Percentiles rank a stretch among this genome's conserved stretches.
These are phyloP conservation scores for Inga laurina DNA, from an alignment of 306 rosid genomes.

Conservation along the genomic window DNA sequence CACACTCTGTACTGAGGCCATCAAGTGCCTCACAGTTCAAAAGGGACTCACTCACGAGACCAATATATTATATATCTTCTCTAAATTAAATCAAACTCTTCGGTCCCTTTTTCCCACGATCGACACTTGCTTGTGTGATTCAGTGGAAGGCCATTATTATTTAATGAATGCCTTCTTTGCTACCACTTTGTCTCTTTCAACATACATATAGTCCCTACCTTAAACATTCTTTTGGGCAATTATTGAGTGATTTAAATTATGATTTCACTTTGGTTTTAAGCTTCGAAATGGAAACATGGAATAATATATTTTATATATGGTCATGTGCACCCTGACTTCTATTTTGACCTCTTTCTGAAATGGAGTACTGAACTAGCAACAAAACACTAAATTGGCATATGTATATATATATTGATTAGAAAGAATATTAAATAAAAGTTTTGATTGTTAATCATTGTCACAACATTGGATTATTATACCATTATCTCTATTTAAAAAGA, in stretches of 20 bases:
- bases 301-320: constrained; percentile 8
- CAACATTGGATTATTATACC: not conserved
- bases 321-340: constrained; percentile 16
- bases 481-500: constrained; percentile 5
- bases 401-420: not conserved
- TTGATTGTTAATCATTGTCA: constrained; percentile 4
- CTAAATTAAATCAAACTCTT: not conserved
- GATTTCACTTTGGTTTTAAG: constrained; percentile 17
- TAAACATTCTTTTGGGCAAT: constrained; percentile 29
- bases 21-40: constrained; percentile 44
- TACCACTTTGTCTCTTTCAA: constrained; percentile 33
- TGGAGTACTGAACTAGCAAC: not conserved
- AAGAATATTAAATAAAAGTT: not conserved
- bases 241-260: constrained; percentile 1
- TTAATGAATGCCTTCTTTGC: constrained; percentile 29
- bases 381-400: not conserved
- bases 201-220: constrained; percentile 30
- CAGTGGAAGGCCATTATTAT: constrained; percentile 37
- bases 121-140: constrained; percentile 29
- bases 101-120: constrained; percentile 22
- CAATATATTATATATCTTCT: not conserved
- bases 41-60: not conserved
- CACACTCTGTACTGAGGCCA: constrained; percentile 25
- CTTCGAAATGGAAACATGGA: constrained; percentile 27
- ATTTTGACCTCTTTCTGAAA: constrained; percentile 23